These are phyloP conservation scores for Candida sanyaensis DNA, from an alignment of 1,139 yeast species.

Conservation along the genomic window DNA sequence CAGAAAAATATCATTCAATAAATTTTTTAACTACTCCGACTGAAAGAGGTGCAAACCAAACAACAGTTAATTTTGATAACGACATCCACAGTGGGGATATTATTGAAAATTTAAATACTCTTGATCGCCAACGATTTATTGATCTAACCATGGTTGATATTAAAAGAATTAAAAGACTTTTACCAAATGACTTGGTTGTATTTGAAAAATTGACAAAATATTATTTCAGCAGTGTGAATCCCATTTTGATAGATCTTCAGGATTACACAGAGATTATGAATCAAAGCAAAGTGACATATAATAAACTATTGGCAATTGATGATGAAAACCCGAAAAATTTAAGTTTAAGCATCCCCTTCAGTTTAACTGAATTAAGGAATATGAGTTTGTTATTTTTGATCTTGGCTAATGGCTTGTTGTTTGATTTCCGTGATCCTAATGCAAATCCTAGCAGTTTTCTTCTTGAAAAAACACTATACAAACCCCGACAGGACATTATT, in stretches of 20 bases:
- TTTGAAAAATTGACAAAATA: constrained; percentile 15
- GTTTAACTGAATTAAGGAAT: constrained; percentile 16
- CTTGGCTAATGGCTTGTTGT: constrained; percentile 25
- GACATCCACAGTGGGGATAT: constrained; percentile 5
- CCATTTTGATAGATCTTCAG: constrained; percentile 18
- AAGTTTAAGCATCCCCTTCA: constrained; percentile 11
- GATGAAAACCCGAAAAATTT: constrained; percentile 15
- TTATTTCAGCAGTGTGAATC: constrained; percentile 18
- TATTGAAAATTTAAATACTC: constrained; percentile 12
- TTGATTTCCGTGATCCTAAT: constrained; percentile 14
- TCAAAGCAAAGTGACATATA: constrained; percentile 12
- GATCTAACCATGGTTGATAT: constrained; percentile 19
- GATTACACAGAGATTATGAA: constrained; percentile 16
- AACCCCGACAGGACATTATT: constrained; percentile 18
- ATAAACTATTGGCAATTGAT: constrained; percentile 12
- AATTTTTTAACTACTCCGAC: constrained; percentile 4
- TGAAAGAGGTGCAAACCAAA: background rate
- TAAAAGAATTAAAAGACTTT: constrained; percentile 18
- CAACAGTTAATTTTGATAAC: background rate
- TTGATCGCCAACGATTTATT: constrained; percentile 13
- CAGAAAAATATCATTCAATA: constrained; percentile 3
- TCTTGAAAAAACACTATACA: constrained; percentile 12
- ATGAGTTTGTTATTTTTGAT: constrained; percentile 21
- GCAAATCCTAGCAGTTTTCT: constrained; percentile 5
- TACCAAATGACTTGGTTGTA: constrained; percentile 16